phyloP scores from a whole-genome alignment of 2,329 filamentous ascomycete genomes.

The Trichoderma sp. region DNA sequence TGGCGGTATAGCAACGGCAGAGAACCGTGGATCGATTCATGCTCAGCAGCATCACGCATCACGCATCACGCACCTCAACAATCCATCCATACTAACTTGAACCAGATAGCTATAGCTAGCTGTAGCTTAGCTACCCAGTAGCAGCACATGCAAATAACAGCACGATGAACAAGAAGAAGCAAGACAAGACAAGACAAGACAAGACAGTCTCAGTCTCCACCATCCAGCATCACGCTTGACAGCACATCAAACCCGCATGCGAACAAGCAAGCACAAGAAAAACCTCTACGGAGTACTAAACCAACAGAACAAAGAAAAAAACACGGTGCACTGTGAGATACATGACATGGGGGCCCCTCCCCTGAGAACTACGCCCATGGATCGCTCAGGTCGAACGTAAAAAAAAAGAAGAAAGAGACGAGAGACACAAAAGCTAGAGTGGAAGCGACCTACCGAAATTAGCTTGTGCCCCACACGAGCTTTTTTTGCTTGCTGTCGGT shows the following conservation, averaged over 20 bases:
- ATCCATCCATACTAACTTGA: neutral
- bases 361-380: constrained; percentile 17
- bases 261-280: neutral
- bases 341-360: neutral
- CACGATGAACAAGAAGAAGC: neutral
- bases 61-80: neutral
- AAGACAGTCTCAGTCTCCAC: neutral
- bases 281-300: neutral
- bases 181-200: neutral
- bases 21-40: neutral
- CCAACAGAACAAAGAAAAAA: neutral
- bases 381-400: neutral
- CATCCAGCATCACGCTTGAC: neutral
- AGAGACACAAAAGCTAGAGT: neutral
- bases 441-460: constrained; percentile 12
- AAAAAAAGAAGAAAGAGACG: neutral
- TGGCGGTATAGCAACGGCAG: neutral
- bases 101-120: neutral
- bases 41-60: neutral
- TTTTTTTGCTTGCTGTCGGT: neutral
- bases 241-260: constrained; percentile 10
- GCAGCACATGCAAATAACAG: neutral
- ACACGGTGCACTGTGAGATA: constrained; percentile 17
- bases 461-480: neutral
- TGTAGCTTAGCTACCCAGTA: neutral